Evolutionary conservation across 2,329 filamentous ascomycete species (phyloP), one percentile per base, ranked within the genome.

Genomic region (Aureobasidium sp.): DNA sequence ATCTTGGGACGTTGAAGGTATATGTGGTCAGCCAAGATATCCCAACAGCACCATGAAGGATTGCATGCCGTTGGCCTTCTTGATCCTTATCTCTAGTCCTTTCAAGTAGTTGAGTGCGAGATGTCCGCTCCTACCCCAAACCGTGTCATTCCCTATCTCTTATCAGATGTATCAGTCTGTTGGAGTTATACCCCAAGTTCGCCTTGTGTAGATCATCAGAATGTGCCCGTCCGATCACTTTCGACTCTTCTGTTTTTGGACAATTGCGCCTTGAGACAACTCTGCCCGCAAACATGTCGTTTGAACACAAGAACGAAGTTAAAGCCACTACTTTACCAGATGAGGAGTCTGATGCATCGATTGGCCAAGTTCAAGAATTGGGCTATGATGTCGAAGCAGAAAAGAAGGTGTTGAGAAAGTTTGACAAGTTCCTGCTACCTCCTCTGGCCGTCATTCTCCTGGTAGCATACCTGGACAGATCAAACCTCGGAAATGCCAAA

Each of bases 401-500:
- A 22, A 48, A 57, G 15, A 60, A 48, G 15, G 62, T 62, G 1
- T 48, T 67, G 17, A 50, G 63, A 17, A 67, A 66, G 15, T 66
- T 65, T 24, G 65, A 66, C 60, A 62, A 53, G 14, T 66, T 40
- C 27, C 35, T 67, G 0, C 42, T 67, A 5, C 64, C 66, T 19
- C 66, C 64, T 35, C 53, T 67, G 12, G 61, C 63, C 24, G 31
- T 67, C 33, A 61, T 65, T 14, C 49, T 66, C 1, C 59, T 67
- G 0, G 49, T 67, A 14, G 63, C 64, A 3, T 65, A 66, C 31
- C 64, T 66, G 12, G 66, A 67, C 31, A 53, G 66, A n/a, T 64
- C 61, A 14, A 66, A 66, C 61, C 35, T 62, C 5, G 60, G 60
- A 7, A 67, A 67, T 24, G 66, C 65, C 11, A 65, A 64, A 57